A percentile compares a stretch with the other conserved stretches of the same genome.
These are phyloP conservation scores for Rubroboletus satanas DNA, from an alignment of 768 basidiomycete species.

Conservation along the genomic window DNA sequence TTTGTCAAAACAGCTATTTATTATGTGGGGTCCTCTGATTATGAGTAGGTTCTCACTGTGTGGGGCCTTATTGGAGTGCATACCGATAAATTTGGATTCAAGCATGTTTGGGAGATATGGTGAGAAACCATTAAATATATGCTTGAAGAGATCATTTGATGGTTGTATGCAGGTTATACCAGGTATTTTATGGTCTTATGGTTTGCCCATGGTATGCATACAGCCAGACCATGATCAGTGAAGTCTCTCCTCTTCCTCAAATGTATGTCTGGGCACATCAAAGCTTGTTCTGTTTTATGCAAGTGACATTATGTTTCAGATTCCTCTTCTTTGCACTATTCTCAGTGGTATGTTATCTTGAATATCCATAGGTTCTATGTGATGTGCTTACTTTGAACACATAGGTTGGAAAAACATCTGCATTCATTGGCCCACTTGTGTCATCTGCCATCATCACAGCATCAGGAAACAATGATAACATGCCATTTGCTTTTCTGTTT, in stretches of 20 bases:
- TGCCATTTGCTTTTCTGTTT: slow-evolving; percentile 74
- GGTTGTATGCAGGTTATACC: slow-evolving; percentile 49
- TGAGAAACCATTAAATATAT: slow-evolving; percentile 19
- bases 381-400: neutral
- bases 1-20: slow-evolving; percentile 24
- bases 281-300: neutral
- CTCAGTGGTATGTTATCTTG: slow-evolving; percentile 48
- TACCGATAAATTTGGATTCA: slow-evolving; percentile 72
- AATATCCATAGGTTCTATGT: neutral
- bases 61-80: slow-evolving; percentile 81
- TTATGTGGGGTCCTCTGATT: neutral
- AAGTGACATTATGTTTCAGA: slow-evolving; percentile 28
- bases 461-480: slow-evolving; percentile 64
- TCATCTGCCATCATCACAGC: slow-evolving; percentile 72
- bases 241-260: slow-evolving; percentile 68
- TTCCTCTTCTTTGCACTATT: slow-evolving; percentile 75
- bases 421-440: slow-evolving; percentile 73
- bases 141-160: neutral
- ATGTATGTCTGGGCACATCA: slow-evolving; percentile 41
- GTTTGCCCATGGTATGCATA: slow-evolving; percentile 81
- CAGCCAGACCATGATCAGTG: slow-evolving; percentile 80
- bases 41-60: slow-evolving; percentile 50
- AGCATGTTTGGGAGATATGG: slow-evolving; percentile 83
- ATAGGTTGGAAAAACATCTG: slow-evolving; percentile 70
- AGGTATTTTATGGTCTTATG: slow-evolving; percentile 67